Percentiles rank a stretch among this genome's conserved stretches.
Conservation (phyloP, 495 filamentous ascomycete species). For the Aspergillus diversus region DNA sequence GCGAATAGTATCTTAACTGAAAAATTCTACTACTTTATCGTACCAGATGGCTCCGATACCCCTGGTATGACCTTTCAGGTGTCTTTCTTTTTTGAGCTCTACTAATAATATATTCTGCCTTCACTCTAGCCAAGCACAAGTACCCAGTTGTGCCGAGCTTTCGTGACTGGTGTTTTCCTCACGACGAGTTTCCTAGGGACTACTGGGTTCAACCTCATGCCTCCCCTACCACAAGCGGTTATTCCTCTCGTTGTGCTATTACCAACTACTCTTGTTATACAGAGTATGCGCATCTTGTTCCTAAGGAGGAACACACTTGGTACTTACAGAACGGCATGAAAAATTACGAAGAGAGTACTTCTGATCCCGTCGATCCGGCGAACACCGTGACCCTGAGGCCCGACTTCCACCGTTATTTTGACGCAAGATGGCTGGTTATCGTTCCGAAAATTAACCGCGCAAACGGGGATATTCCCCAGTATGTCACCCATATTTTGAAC, state of each 20-base stretch:
- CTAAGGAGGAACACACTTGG: neutral
- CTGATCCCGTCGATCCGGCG: neutral
- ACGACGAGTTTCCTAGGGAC: neutral
- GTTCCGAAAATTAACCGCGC: neutral
- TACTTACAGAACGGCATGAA: neutral
- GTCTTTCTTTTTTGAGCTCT: neutral
- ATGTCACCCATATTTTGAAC: slow-evolving; percentile 3
- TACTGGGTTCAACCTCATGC: neutral
- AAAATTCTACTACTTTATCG: neutral
- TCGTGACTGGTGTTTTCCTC: neutral
- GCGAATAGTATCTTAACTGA: neutral
- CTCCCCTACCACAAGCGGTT: neutral
- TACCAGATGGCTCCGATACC: neutral
- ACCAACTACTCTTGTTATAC: neutral
- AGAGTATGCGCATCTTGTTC: neutral
- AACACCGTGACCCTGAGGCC: neutral
- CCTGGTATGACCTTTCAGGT: neutral
- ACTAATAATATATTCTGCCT: neutral
- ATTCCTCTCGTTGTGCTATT: neutral
- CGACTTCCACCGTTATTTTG: neutral
- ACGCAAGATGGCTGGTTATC: neutral
- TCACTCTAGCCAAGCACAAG: neutral
- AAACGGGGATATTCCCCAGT: neutral
- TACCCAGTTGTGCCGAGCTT: neutral
- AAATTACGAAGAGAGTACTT: neutral